Percentiles rank a stretch among this genome's conserved stretches.
phyloP scores from a whole-genome alignment of 1,139 yeast genomes.

The Tardiomyces digboiensis region DNA sequence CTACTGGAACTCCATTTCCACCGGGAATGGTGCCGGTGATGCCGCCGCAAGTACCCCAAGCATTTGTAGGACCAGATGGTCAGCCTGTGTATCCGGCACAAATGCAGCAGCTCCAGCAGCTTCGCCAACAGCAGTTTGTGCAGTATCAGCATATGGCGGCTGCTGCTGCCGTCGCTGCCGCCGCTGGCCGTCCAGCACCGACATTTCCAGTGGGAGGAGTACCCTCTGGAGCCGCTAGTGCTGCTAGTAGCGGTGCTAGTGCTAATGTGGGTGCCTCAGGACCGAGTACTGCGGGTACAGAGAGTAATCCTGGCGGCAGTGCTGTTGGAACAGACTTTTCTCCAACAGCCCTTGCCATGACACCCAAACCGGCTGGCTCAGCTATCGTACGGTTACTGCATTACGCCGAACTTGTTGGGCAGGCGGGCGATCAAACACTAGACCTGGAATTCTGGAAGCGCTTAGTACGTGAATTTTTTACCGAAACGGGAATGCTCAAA shows the following conservation, averaged over 20 bases:
- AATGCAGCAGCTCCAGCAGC: background rate
- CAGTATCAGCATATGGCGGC: background rate
- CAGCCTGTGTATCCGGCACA: background rate
- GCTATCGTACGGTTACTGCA: slow-evolving; percentile 14
- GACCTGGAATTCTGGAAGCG: slow-evolving; percentile 39
- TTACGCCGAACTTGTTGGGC: slow-evolving; percentile 31
- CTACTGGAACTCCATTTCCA: background rate
- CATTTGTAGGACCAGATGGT: background rate
- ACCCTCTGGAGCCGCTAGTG: too few species aligned
- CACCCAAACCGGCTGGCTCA: background rate
- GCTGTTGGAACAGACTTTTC: too few species aligned
- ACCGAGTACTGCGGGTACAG: too few species aligned
- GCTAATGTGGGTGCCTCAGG: too few species aligned
- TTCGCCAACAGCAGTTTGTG: background rate
- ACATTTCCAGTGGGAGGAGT: too few species aligned
- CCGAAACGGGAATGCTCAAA: slow-evolving; percentile 38
- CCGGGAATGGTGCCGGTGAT: background rate
- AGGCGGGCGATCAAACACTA: slow-evolving; percentile 27
- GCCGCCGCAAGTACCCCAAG: background rate
- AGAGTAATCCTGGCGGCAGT: too few species aligned
- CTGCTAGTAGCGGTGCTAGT: too few species aligned
- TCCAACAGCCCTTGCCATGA: background rate
- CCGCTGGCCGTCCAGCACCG: background rate
- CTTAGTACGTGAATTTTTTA: slow-evolving; percentile 38
- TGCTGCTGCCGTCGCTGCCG: background rate